These are phyloP conservation scores for Stemphylium vesicarium DNA, from an alignment of 2,329 filamentous ascomycete genomes.

Conservation along the genomic window DNA sequence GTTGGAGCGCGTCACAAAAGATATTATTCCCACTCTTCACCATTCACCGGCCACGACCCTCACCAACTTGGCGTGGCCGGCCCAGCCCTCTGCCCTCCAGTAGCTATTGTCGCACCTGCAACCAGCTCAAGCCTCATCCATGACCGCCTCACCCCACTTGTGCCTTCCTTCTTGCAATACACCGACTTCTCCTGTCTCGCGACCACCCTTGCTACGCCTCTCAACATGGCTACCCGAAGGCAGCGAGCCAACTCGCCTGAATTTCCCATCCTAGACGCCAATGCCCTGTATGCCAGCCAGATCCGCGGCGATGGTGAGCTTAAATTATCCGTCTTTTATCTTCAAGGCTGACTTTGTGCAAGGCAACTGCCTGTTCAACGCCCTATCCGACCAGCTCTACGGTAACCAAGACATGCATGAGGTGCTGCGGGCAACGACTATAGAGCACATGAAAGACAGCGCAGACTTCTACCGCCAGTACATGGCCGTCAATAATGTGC, in stretches of 20 bases:
- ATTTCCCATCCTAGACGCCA: constrained; percentile 62
- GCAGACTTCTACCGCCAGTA: constrained; percentile 69
- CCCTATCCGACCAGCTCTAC: constrained; percentile 70
- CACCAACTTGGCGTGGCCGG: constrained; percentile 35
- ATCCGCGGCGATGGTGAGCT: constrained; percentile 69
- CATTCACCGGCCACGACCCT: constrained; percentile 31
- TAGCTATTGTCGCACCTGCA: constrained; percentile 12
- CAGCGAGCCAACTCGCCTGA: constrained; percentile 47
- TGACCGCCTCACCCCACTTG: constrained; percentile 36
- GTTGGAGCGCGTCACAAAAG: constrained; percentile 33
- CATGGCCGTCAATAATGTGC: constrained; percentile 61
- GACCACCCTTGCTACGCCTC: constrained; percentile 28
- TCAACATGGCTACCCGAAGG: constrained; percentile 43
- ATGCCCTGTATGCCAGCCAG: constrained; percentile 65
- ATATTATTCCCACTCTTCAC: constrained; percentile 31
- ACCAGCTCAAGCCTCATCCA: constrained; percentile 27
- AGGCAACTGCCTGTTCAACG: constrained; percentile 76
- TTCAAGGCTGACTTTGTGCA: constrained; percentile 29
- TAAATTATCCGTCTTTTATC: constrained; percentile 16
- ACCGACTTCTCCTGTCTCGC: constrained; percentile 44
- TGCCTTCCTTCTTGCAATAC: constrained; percentile 30
- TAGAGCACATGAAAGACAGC: constrained; percentile 67
- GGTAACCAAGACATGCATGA: constrained; percentile 64
- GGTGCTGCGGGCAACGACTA: constrained; percentile 64
- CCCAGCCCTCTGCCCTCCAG: constrained; percentile 15